Percentiles rank a stretch among this genome's conserved stretches.
phyloP scores from a whole-genome alignment of 2,329 filamentous ascomycete genomes.

The Nannizziopsis barbatae region DNA sequence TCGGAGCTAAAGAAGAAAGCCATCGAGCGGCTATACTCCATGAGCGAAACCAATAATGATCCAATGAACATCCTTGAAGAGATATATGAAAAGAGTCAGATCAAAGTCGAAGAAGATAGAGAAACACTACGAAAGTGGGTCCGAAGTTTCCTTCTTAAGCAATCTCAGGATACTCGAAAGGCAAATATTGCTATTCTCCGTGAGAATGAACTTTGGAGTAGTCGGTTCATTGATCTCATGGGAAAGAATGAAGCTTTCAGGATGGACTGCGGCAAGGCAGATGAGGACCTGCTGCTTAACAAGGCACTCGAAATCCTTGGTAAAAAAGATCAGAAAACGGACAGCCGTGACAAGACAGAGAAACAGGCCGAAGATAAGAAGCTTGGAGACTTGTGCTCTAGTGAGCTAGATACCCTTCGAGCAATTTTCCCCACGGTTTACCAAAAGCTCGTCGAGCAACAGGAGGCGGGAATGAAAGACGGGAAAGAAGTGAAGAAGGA shows the following conservation, averaged over 20 bases:
- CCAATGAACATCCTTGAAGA: constrained; percentile 13
- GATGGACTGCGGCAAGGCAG: constrained; percentile 8
- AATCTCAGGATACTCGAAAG: background rate
- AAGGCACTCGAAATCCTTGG: constrained; percentile 8
- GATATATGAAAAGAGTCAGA: constrained; percentile 10
- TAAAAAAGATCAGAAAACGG: background rate
- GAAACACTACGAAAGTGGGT: constrained; percentile 12
- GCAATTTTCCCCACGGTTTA: background rate
- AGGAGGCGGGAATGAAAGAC: constrained; percentile 1
- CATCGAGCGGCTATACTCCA: constrained; percentile 11
- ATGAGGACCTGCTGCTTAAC: constrained; percentile 7
- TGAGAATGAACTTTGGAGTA: constrained; percentile 11
- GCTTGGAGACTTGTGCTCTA: background rate
- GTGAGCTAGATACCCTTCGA: constrained; percentile 1
- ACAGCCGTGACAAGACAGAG: constrained; percentile 13
- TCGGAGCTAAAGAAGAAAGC: constrained; percentile 12
- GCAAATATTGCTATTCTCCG: constrained; percentile 13
- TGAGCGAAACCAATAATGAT: constrained; percentile 11
- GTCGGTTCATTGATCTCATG: constrained; percentile 8
- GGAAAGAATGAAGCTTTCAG: constrained; percentile 4
- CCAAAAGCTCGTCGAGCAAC: constrained; percentile 1
- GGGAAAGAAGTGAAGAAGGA: constrained; percentile 22
- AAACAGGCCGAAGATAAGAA: background rate
- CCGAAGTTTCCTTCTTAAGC: constrained; percentile 12
- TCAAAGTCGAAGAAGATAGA: constrained; percentile 10